Percentiles rank a stretch among this genome's conserved stretches.
Conservation (phyloP, 2,329 filamentous ascomycete species). For the Leptosphaerulina australis region DNA sequence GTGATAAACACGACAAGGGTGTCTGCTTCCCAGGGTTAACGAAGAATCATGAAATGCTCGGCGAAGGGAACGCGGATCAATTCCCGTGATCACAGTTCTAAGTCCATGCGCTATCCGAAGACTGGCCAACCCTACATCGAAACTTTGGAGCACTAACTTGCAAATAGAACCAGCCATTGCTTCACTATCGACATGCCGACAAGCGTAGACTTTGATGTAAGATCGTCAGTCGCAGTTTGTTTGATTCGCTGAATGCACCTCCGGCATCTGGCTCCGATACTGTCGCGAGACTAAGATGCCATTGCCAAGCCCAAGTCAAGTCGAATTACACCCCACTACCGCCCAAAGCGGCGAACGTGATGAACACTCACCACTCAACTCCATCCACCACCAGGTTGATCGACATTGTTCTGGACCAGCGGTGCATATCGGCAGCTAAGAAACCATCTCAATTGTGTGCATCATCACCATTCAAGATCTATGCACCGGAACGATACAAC, state of each 20-base stretch:
- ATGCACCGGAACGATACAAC: no score
- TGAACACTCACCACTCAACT: slow-evolving; percentile 3
- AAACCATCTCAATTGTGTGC: no score
- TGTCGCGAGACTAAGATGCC: not conserved
- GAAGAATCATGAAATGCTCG: slow-evolving; percentile 5
- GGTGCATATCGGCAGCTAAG: no score
- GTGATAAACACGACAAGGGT: not conserved
- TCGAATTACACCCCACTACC: slow-evolving; percentile 19
- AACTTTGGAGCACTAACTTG: slow-evolving; percentile 1
- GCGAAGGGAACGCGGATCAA: slow-evolving; percentile 15
- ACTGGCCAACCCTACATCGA: slow-evolving; percentile 7
- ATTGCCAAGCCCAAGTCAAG: slow-evolving; percentile 4
- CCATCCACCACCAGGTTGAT: slow-evolving; percentile 1
- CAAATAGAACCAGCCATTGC: not conserved
- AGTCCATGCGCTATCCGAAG: slow-evolving; percentile 15
- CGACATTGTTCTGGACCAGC: not conserved
- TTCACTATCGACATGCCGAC: not conserved
- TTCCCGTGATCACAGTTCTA: slow-evolving; percentile 11
- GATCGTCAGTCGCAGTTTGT: not conserved
- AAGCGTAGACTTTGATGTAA: not conserved
- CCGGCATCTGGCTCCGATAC: slow-evolving; percentile 5
- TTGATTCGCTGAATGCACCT: slow-evolving; percentile 4
- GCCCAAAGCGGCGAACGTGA: slow-evolving; percentile 23
- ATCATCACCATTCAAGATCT: no score
- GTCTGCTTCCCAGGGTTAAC: not conserved